Evolutionary conservation across 768 basidiomycete species (phyloP), one percentile per base, ranked within the genome.

Genomic region (Rhizopogon vulgaris): DNA sequence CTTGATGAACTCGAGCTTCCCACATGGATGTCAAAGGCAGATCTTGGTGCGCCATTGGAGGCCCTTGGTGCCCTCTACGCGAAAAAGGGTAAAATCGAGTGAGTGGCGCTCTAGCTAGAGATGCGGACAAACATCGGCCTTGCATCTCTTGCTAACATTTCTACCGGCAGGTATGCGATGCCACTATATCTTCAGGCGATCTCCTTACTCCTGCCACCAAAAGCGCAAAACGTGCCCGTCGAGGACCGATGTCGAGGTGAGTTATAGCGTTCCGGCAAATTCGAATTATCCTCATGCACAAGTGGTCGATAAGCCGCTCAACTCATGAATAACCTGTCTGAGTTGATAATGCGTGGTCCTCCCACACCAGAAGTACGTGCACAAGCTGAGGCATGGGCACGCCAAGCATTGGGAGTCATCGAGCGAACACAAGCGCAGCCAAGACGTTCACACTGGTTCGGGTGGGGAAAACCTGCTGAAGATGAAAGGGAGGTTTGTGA

Each of bases 11-110:
- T 88, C 18, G 72, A 73, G 12, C 57, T 87, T 46, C 85, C 87
- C 1, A 53, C 61, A 17, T 87, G 86, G 87, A 78, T 78, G 42
- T 70, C 72, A 8, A 74, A 71, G 51, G 73, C 76, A 18, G 83
- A 87, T 56, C 66, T 88, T 24, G 83, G 80, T 17, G 82, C 84
- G 9, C 85, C 85, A 1, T 71, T 88, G 32, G 85, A 85, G 58
- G 79, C 83, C 0, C 71, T 89, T 4, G 87, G 79, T 1, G 69
- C 75, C 4, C 81, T 82, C 48, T 86, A 87, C 56, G 77, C 78
- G 4, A 69, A 72, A 32, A 69, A 69, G 34, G 84, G 80, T 18
- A 79, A 78, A 51, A 56, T 72, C n/a, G 77, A 83, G 57, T 53
- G 40, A 50, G 64, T 58, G 15, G 7, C 38, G 43, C 32, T 18